These are phyloP conservation scores for Neurospora crassa DNA, from an alignment of 2,329 filamentous ascomycete species.

Conservation along the genomic window DNA sequence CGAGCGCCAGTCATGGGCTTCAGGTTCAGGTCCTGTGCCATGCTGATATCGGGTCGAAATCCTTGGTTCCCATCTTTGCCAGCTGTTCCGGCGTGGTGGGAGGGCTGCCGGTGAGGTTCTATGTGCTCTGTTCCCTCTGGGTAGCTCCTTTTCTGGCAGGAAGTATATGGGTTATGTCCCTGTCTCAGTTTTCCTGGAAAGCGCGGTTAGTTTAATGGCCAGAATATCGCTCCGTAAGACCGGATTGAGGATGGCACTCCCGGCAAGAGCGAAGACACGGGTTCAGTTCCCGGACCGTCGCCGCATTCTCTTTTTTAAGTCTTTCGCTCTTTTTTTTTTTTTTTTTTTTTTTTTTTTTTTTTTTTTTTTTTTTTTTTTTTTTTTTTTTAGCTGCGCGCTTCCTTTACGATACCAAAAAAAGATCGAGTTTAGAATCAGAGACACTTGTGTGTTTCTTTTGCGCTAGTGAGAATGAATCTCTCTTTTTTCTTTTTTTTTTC, in stretches of 20 bases:
- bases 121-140: background rate
- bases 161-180: background rate
- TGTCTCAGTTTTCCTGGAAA: background rate
- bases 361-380: background rate
- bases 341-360: background rate
- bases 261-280: background rate
- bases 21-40: background rate
- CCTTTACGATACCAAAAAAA: background rate
- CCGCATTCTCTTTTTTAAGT: background rate
- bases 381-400: background rate
- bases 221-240: background rate
- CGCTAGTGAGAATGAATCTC: background rate
- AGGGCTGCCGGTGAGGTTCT: background rate
- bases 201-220: background rate
- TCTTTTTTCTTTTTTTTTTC: no score
- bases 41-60: background rate
- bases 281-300: background rate
- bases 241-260: background rate
- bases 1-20: background rate
- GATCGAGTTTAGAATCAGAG: background rate
- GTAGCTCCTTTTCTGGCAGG: background rate
- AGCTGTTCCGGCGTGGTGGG: background rate
- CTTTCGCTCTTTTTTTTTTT: background rate
- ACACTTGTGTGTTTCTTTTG: background rate
- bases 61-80: background rate